phyloP scores from a whole-genome alignment of 108 stramenopile species.

The Fragilariopsis cylindrus region DNA sequence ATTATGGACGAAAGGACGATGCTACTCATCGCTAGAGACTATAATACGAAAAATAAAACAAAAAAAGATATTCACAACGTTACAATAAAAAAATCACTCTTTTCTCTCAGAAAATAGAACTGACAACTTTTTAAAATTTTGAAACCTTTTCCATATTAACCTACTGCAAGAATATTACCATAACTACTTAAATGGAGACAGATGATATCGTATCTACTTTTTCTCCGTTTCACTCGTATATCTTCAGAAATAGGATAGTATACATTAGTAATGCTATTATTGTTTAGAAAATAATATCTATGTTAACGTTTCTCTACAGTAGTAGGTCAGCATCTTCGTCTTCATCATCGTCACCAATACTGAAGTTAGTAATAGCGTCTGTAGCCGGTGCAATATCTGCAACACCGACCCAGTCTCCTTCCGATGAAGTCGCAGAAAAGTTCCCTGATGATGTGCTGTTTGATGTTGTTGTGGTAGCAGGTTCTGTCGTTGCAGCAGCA shows the following conservation, averaged over 20 bases:
- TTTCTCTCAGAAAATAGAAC: neutral
- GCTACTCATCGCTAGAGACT: no score
- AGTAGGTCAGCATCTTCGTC: constrained; percentile 24
- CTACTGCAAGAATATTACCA: no score
- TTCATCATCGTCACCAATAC: constrained; percentile 51
- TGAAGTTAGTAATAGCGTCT: constrained; percentile 43
- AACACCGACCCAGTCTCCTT: constrained; percentile 38
- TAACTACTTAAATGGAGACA: no score
- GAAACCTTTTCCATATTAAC: no score
- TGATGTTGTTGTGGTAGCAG: neutral
- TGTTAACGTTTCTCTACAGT: neutral
- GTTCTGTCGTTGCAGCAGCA: neutral
- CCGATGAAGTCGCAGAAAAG: neutral
- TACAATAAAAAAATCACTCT: no score
- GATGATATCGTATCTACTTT: no score
- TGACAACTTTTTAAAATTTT: neutral
- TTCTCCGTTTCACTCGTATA: no score
- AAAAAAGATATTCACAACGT: no score
- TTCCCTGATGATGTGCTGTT: neutral
- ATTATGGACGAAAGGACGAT: no score
- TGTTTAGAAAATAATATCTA: neutral
- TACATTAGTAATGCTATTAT: neutral
- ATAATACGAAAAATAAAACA: no score
- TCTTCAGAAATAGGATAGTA: neutral
- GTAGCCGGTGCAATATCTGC: constrained; percentile 38